Evolutionary conservation across 805 yeast species (phyloP).

Genomic region (Saccharomycopsis microspora): DNA sequence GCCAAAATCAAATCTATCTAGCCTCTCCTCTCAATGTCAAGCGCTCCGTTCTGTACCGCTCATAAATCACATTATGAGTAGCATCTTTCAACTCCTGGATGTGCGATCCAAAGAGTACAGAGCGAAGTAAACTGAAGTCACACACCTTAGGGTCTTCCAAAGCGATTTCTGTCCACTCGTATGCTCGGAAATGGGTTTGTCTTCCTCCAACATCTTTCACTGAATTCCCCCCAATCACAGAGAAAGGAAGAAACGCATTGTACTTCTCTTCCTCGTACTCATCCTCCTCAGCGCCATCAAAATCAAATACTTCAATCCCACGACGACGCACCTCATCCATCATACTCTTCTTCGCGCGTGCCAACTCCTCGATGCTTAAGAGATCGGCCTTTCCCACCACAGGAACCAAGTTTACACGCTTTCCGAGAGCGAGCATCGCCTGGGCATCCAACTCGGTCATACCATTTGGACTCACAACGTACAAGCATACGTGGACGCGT

Average conservation of each 20-base stretch:
- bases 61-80: slow-evolving; percentile 67
- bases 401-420: slow-evolving; percentile 74
- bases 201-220: slow-evolving; percentile 22
- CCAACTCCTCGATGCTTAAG: slow-evolving; percentile 54
- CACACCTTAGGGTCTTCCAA: slow-evolving; percentile 38
- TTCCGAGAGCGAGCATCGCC: slow-evolving; percentile 57
- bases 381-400: slow-evolving; percentile 75
- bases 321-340: slow-evolving; percentile 44
- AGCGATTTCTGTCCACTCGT: slow-evolving; percentile 57
- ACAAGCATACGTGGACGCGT: slow-evolving; percentile 62
- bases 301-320: slow-evolving; percentile 59
- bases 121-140: slow-evolving; percentile 46
- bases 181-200: slow-evolving; percentile 37
- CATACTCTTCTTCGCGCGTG: slow-evolving; percentile 39
- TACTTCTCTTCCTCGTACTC: slow-evolving; percentile 18
- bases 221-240: slow-evolving; percentile 47
- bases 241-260: slow-evolving; percentile 36
- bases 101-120: slow-evolving; percentile 74
- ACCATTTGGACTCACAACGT: slow-evolving; percentile 50
- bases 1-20: not conserved
- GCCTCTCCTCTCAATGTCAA: not conserved
- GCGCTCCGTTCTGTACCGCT: slow-evolving; percentile 69
- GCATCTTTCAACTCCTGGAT: slow-evolving; percentile 71
- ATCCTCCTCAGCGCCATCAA: slow-evolving; percentile 20
- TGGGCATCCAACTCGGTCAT: slow-evolving; percentile 62